These are phyloP conservation scores for Rusavskia elegans DNA, from an alignment of 495 filamentous ascomycete genomes.

Conservation along the genomic window DNA sequence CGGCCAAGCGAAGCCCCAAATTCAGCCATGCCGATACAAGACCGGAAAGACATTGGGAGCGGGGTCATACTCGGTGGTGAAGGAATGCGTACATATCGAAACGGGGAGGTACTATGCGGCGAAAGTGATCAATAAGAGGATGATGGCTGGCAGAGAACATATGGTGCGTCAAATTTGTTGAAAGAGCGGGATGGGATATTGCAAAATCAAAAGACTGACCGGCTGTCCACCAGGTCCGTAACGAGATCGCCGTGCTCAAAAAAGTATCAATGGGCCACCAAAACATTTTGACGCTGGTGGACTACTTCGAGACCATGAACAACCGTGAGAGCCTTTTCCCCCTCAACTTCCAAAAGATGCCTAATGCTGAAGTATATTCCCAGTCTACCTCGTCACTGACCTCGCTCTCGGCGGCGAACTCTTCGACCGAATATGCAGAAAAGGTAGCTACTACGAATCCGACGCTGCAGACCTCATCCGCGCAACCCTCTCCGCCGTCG, in stretches of 20 bases:
- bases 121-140: constrained; percentile 96
- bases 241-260: constrained; percentile 95
- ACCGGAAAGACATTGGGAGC: constrained; percentile 95
- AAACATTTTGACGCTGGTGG: constrained; percentile 92
- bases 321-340: constrained; percentile 40
- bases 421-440: constrained; percentile 95
- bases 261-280: constrained; percentile 94
- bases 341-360: not conserved
- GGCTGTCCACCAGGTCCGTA: constrained; percentile 54
- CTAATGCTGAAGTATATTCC: not conserved
- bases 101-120: constrained; percentile 96
- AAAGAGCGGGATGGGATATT: not conserved
- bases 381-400: constrained; percentile 92
- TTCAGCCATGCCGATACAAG: constrained; percentile 84
- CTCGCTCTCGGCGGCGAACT: constrained; percentile 92
- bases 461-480: constrained; percentile 92
- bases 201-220: not conserved
- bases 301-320: constrained; percentile 99
- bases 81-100: constrained; percentile 97
- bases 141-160: constrained; percentile 95
- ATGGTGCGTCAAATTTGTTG: constrained; percentile 47
- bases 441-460: constrained; percentile 94
- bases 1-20: constrained; percentile 35
- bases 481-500: constrained; percentile 88
- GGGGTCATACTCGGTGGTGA: constrained; percentile 96